These are phyloP conservation scores for Alternaria solani DNA, from an alignment of 2,329 filamentous ascomycete species.

Conservation along the genomic window DNA sequence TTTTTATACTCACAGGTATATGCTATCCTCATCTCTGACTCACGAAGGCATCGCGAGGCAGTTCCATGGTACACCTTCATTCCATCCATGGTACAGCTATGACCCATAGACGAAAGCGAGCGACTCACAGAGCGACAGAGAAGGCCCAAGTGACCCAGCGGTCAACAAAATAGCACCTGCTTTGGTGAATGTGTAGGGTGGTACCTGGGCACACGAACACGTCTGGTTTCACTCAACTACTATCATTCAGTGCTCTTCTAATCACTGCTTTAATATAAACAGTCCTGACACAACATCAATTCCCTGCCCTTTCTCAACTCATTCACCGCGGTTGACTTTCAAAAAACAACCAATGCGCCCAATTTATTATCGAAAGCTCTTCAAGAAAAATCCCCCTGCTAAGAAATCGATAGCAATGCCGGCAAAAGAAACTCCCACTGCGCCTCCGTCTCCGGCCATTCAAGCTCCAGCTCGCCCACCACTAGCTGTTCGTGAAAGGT, in stretches of 20 bases:
- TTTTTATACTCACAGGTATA: not conserved
- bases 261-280: not conserved
- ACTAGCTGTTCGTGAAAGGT: not conserved
- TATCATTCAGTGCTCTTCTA: not conserved
- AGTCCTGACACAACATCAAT: not conserved
- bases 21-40: too few species aligned
- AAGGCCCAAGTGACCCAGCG: not conserved
- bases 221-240: not conserved
- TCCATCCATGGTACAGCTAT: too few species aligned
- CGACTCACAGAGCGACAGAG: not conserved
- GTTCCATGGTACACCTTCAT: too few species aligned
- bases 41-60: too few species aligned
- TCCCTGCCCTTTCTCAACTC: not conserved
- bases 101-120: too few species aligned
- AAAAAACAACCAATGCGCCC: not conserved
- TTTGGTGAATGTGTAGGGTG: not conserved
- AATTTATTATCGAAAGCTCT: not conserved
- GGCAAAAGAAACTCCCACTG: not conserved
- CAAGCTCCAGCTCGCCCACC: not conserved
- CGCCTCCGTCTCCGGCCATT: not conserved
- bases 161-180: not conserved
- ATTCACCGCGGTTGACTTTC: not conserved
- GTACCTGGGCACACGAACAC: not conserved
- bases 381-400: not conserved
- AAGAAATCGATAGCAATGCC: not conserved